Percentiles rank a stretch among this genome's conserved stretches.
These are phyloP conservation scores for Annulohypoxylon bovei DNA, from an alignment of 495 filamentous ascomycete species.

Conservation along the genomic window DNA sequence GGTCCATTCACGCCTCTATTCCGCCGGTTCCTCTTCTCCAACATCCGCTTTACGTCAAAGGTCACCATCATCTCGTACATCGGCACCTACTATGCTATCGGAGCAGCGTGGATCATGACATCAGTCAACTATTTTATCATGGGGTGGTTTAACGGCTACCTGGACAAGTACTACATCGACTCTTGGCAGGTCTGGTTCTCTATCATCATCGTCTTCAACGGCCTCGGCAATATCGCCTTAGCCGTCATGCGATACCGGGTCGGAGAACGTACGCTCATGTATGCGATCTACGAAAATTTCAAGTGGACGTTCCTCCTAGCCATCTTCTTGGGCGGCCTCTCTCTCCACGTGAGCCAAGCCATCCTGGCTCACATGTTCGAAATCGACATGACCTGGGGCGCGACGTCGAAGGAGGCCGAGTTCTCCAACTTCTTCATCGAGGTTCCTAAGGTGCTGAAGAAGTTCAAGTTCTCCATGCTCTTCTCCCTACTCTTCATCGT, in stretches of 20 bases:
- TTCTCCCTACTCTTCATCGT: constrained; percentile 70
- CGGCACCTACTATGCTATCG: constrained; percentile 88
- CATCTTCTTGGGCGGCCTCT: constrained; percentile 76
- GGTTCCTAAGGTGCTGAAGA: constrained; percentile 77
- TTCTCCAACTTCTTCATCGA: constrained; percentile 84
- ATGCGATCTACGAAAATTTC: constrained; percentile 71
- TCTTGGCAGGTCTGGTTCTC: constrained; percentile 82
- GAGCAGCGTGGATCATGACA: constrained; percentile 81
- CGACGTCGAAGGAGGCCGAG: constrained; percentile 76
- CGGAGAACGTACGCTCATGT: constrained; percentile 64
- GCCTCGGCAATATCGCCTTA: constrained; percentile 70
- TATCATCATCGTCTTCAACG: constrained; percentile 77
- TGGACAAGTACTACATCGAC: constrained; percentile 80
- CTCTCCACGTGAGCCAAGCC: constrained; percentile 73
- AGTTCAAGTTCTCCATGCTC: constrained; percentile 79
- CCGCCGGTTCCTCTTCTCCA: constrained; percentile 72
- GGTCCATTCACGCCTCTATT: constrained; percentile 82
- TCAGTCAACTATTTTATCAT: constrained; percentile 80
- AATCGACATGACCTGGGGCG: constrained; percentile 77
- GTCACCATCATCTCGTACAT: constrained; percentile 85
- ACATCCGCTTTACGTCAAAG: constrained; percentile 81
- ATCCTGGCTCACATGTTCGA: constrained; percentile 76
- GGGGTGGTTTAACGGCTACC: constrained; percentile 76
- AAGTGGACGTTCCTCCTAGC: constrained; percentile 76
- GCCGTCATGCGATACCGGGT: constrained; percentile 75